phyloP scores from a whole-genome alignment of 805 yeast genomes.

The Saccharomycopsis javanensis region DNA sequence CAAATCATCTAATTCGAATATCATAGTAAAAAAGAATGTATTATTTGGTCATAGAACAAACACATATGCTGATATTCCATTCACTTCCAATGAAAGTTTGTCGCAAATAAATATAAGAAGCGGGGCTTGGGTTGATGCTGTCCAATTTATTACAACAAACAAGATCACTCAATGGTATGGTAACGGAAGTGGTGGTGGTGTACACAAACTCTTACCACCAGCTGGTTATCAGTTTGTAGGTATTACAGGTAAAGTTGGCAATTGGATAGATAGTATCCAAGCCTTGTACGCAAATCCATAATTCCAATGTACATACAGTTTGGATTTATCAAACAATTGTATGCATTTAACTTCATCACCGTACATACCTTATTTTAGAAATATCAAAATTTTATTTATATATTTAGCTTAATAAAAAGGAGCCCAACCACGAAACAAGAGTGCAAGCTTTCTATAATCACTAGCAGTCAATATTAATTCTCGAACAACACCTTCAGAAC shows the following conservation, averaged over 20 bases:
- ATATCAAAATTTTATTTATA: neutral
- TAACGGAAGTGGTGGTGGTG: conserved; percentile 56
- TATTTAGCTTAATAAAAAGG: conserved; percentile 44
- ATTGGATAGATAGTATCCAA: conserved; percentile 55
- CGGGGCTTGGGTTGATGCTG: conserved; percentile 87
- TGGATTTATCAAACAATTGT: neutral
- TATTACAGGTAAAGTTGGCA: conserved; percentile 54
- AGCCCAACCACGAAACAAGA: conserved; percentile 78
- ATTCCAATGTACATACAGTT: neutral
- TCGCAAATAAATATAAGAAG: conserved; percentile 52
- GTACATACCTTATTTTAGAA: neutral
- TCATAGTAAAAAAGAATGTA: neutral
- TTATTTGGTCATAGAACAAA: conserved; percentile 24
- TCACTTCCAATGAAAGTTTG: conserved; percentile 52
- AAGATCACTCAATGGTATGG: conserved; percentile 53
- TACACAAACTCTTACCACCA: conserved; percentile 55
- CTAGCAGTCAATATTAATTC: conserved; percentile 74
- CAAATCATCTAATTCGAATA: neutral
- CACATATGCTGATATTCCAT: conserved; percentile 43
- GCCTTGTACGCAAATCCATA: conserved; percentile 27
- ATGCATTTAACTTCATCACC: neutral
- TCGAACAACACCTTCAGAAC: conserved; percentile 75
- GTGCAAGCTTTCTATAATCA: conserved; percentile 53
- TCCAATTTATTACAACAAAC: conserved; percentile 55
- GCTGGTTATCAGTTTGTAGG: conserved; percentile 44